phyloP scores from a whole-genome alignment of 1,284 basidiomycete species.

The Sporisorium sorghi region DNA sequence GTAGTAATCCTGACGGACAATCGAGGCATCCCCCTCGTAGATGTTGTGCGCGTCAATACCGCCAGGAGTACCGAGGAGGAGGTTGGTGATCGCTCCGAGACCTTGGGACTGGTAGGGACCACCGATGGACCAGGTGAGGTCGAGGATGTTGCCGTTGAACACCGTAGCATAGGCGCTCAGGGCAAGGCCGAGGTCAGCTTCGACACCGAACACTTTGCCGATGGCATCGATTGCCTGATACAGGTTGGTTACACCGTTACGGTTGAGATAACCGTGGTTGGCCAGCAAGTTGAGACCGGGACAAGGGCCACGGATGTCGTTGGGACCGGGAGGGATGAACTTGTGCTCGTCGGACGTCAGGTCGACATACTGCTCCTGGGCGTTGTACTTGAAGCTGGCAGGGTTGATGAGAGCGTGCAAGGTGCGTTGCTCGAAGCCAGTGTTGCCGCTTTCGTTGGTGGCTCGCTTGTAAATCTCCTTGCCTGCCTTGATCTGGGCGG shows the following conservation, averaged over 20 bases:
- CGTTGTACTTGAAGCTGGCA: conserved; percentile 52
- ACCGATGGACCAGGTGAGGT: conserved; percentile 55
- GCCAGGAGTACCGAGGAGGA: conserved; percentile 42
- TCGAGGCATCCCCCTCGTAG: conserved; percentile 57
- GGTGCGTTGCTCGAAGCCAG: conserved; percentile 35
- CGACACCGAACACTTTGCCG: conserved; percentile 51
- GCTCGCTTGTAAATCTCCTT: conserved; percentile 19
- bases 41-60: conserved; percentile 59
- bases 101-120: conserved; percentile 40
- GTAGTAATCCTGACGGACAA: conserved; percentile 58
- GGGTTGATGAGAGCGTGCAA: conserved; percentile 50
- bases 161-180: conserved; percentile 56
- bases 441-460: conserved; percentile 7
- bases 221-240: conserved; percentile 56
- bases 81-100: conserved; percentile 43
- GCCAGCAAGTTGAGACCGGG: conserved; percentile 56
- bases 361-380: conserved; percentile 45
- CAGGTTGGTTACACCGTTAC: conserved; percentile 51
- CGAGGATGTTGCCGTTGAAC: conserved; percentile 60
- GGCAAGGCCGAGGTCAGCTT: conserved; percentile 40
- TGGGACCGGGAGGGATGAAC: conserved; percentile 51
- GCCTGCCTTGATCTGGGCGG: conserved; percentile 40
- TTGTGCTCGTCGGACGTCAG: conserved; percentile 55
- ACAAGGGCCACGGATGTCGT: conserved; percentile 58
- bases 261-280: conserved; percentile 58